phyloP scores from a whole-genome alignment of 352 stramenopile species.

The Phytophthora cactorum region DNA sequence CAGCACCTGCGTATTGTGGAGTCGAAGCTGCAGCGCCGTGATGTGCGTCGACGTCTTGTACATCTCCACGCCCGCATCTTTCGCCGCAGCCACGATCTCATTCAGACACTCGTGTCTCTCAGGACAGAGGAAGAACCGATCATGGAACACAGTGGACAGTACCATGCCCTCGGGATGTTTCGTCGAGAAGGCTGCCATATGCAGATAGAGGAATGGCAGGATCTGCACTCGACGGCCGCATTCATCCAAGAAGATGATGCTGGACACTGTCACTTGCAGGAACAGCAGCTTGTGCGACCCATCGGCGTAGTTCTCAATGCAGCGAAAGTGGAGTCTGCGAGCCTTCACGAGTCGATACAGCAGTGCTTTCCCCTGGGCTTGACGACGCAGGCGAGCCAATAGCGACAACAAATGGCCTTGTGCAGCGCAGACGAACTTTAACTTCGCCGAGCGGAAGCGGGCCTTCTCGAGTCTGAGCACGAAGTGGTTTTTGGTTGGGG shows the following conservation, averaged over 20 bases:
- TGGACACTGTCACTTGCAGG: conserved; percentile 55
- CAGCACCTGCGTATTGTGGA: conserved; percentile 64
- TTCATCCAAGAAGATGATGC: conserved; percentile 65
- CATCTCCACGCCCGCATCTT: conserved; percentile 50
- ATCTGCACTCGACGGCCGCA: conserved; percentile 44
- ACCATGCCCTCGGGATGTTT: conserved; percentile 65
- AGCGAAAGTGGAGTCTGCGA: conserved; percentile 54
- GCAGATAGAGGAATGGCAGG: conserved; percentile 66
- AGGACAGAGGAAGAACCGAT: conserved; percentile 71
- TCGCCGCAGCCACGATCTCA: conserved; percentile 57
- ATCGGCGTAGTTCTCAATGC: conserved; percentile 75
- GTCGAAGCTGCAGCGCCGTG: conserved; percentile 58
- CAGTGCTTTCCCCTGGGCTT: conserved; percentile 48
- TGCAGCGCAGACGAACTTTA: conserved; percentile 67
- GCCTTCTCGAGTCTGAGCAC: conserved; percentile 66
- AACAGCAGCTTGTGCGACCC: conserved; percentile 58
- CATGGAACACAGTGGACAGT: conserved; percentile 64
- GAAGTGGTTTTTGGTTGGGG: conserved; percentile 54
- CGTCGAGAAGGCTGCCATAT: conserved; percentile 45
- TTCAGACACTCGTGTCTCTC: conserved; percentile 66
- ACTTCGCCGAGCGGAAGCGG: conserved; percentile 56
- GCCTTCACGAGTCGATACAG: conserved; percentile 37
- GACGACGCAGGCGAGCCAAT: conserved; percentile 50
- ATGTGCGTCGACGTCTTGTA: conserved; percentile 45
- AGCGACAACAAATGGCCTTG: conserved; percentile 63